Conservation (phyloP, 2,329 filamentous ascomycete genomes). For the Alternaria sp. region DNA sequence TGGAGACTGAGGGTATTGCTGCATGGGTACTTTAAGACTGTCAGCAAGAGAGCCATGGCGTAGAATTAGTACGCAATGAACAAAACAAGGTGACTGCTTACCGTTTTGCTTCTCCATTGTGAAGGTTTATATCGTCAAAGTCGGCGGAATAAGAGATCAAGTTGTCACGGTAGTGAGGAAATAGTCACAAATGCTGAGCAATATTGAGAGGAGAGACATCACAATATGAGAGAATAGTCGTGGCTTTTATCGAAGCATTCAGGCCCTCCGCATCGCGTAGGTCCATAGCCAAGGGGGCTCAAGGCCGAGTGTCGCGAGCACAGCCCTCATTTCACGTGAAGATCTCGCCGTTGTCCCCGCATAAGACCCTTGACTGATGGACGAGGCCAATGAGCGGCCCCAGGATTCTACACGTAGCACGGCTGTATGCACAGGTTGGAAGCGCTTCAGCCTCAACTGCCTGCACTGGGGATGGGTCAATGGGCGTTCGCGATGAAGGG, state of each 20-base stretch:
- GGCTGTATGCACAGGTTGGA: slow-evolving; percentile 3
- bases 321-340: slow-evolving; percentile 30
- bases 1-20: slow-evolving; percentile 48
- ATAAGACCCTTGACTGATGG: slow-evolving; percentile 11
- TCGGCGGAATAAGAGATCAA: background rate
- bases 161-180: background rate
- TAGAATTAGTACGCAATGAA: background rate
- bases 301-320: slow-evolving; percentile 24
- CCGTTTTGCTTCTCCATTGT: slow-evolving; percentile 51
- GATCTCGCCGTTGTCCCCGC: slow-evolving; percentile 18
- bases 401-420: slow-evolving; percentile 10
- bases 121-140: slow-evolving; percentile 6
- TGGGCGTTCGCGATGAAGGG: slow-evolving; percentile 10
- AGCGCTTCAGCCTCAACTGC: slow-evolving; percentile 26
- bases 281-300: slow-evolving; percentile 20
- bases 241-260: slow-evolving; percentile 20
- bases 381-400: slow-evolving; percentile 19
- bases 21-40: slow-evolving; percentile 46
- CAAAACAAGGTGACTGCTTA: slow-evolving; percentile 27
- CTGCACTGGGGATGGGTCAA: slow-evolving; percentile 8
- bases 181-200: background rate
- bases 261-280: slow-evolving; percentile 29
- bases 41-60: slow-evolving; percentile 21
- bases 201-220: background rate
- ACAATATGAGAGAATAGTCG: background rate